Conservation (phyloP, 345 rosid genomes). For the Citrus cavaleriei region DNA sequence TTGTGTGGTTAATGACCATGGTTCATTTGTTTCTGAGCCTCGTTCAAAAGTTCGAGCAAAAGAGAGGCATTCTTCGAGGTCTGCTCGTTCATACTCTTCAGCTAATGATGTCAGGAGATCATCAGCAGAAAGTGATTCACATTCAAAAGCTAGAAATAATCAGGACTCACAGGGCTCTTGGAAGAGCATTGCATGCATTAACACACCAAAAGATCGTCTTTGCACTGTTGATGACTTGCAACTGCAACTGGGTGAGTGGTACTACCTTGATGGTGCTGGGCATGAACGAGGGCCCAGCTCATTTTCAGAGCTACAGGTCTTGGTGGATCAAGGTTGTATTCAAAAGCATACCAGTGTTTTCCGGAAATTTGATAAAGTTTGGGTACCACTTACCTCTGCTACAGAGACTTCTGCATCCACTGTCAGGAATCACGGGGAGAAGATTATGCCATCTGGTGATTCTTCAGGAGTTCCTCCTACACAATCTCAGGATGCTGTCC, state of each 20-base stretch:
- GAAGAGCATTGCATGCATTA: slow-evolving; percentile 43
- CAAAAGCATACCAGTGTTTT: slow-evolving; percentile 74
- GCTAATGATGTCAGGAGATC: slow-evolving; percentile 62
- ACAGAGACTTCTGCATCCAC: slow-evolving; percentile 37
- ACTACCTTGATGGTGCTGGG: slow-evolving; percentile 88
- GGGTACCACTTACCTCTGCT: slow-evolving; percentile 73
- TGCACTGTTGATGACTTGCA: slow-evolving; percentile 67
- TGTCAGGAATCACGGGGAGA: slow-evolving; percentile 31
- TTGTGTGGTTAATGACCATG: slow-evolving; percentile 93
- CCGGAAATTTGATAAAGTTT: slow-evolving; percentile 81
- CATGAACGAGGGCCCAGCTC: slow-evolving; percentile 84
- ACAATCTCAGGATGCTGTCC: slow-evolving; percentile 24
- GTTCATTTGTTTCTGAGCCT: slow-evolving; percentile 70
- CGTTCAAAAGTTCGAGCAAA: slow-evolving; percentile 63
- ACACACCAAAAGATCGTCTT: slow-evolving; percentile 60
- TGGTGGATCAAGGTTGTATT: slow-evolving; percentile 70
- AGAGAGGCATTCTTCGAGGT: slow-evolving; percentile 66
- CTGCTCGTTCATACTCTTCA: slow-evolving; percentile 59
- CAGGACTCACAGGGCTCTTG: slow-evolving; percentile 41
- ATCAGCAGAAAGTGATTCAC: slow-evolving; percentile 52
- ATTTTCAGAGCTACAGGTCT: slow-evolving; percentile 64
- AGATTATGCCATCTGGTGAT: slow-evolving; percentile 32
- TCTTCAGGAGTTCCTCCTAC: slow-evolving; percentile 32
- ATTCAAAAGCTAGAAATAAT: slow-evolving; percentile 41
- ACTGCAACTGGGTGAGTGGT: slow-evolving; percentile 96